Evolutionary conservation across 257 asterid species (phyloP), one percentile per base, ranked within the genome.

Genomic region (Jaltomata sinuosa): DNA sequence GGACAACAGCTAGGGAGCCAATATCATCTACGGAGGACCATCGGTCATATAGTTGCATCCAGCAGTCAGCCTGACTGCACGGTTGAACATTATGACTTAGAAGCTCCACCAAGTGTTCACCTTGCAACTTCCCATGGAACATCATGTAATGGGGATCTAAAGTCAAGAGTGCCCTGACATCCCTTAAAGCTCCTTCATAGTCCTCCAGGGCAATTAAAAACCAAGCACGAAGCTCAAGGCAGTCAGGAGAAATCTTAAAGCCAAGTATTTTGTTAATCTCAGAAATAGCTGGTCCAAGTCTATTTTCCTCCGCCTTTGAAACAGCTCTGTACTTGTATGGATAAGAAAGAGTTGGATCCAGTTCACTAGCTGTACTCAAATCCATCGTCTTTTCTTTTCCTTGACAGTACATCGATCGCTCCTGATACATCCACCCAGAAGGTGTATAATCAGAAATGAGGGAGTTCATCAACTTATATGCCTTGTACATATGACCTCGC

Each of bases 161-260:
- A 31, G 99, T 95, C 82, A 97, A 55, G 59, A 97, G 92, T 11
- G 99, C 98, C n/a, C 98, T 90, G 9, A 91, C 90, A 85, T 97
- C 99, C 34, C 92, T 89, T 18, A 97, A 54, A 55, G 99, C 99
- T 54, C 92, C 97, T 84, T 88, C 95, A 84, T 91, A 95, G 84
- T 97, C 98, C 90, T 89, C 91, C 81, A 88, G 52, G n/a, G 90
- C 83, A 50, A 95, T 93, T 49, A 90, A 91, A 89, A 97, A 91
- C 99, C 99, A 97, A 49, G 98, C 98, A 31, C 99, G 98, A 21
- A 97, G 89, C 88, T 97, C 99, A 29, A 97, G 97, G 85, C 98
- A 97, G 84, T 97, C 98, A 0, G 99, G 94, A 36, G 98, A 94
- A 25, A 91, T 97, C 90, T 93, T 95, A 78, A 97, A 95, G 62